Evolutionary conservation across 2,329 filamentous ascomycete genomes (phyloP), one percentile per base, ranked within the genome.

Genomic region (Calonectria fujianensis): DNA sequence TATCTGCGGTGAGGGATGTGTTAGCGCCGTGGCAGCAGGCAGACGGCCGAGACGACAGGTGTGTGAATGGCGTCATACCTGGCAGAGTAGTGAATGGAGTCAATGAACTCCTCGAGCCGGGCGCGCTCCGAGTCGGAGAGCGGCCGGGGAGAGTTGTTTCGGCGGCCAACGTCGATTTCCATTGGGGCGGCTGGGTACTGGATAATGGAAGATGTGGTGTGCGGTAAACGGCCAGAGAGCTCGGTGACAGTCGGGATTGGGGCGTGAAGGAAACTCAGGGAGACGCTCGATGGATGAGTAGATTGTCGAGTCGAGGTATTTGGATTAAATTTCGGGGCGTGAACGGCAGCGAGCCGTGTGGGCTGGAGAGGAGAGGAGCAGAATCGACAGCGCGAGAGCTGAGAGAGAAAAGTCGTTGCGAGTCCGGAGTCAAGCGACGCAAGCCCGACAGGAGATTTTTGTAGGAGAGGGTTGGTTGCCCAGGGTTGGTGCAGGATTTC

Each of bases 11-110:
- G 50, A 57, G 18, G 77, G 79, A 32, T 39, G 35, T 20, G 48
- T 70, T 63, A 70, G 51, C 29, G 65, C 39, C 54, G 32, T 64
- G 11, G 24, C n/a, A 27, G 35, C 27, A 37, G 51, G 24, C 20
- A 16, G 52, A 35, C 27, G 32, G 10, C 24, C 27, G 13, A 41
- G 39, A 13, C 18, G 51, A 31, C 51, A 83, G 90, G 82, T 18
- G 11, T 31, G 10, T 48, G 31, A 27, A 31, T 39, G 39, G 41
- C 10, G 52, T 45, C 57, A 39, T 89, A 98, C 96, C 96, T 92
- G 77, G 94, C 92, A 68, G 96, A 98, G 88, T 99, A 99, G 86
- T 98, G 96, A 81, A 99, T 99, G 39, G 92, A 92, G 82, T 98
- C 96, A 79, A 97, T 92, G 83, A 95, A 98, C 85, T 98, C 96